These are phyloP conservation scores for Oxytropis ochrocephala DNA, from an alignment of 306 rosid genomes.

Conservation along the genomic window DNA sequence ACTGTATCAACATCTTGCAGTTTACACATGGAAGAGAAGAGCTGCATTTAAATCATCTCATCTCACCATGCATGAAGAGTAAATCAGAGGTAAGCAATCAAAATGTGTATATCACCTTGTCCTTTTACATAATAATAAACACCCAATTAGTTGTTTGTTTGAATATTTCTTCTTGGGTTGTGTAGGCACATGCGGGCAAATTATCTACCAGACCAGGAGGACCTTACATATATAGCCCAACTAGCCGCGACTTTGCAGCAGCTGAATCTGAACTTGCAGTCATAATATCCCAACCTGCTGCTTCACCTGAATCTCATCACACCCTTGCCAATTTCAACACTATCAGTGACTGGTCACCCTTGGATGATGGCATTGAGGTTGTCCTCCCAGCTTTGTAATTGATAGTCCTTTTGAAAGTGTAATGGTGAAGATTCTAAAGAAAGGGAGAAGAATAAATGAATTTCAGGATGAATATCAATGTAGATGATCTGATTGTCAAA, in stretches of 20 bases:
- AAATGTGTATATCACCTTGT: background rate
- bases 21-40: slow-evolving; percentile 51
- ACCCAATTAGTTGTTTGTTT: background rate
- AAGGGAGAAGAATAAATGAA: too few relatives aligned
- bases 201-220: slow-evolving; percentile 19
- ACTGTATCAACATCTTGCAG: slow-evolving; percentile 39
- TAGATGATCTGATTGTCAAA: too few relatives aligned
- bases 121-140: background rate
- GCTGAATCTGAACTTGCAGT: slow-evolving; percentile 9
- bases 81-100: slow-evolving; percentile 57
- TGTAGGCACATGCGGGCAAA: slow-evolving; percentile 26
- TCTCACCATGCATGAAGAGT: slow-evolving; percentile 32
- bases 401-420: too few relatives aligned
- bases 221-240: slow-evolving; percentile 12
- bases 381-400: too few relatives aligned
- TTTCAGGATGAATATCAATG: too few relatives aligned
- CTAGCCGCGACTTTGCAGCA: slow-evolving; percentile 8
- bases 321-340: background rate
- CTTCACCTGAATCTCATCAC: slow-evolving; percentile 9
- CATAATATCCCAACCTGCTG: slow-evolving; percentile 14
- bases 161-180: slow-evolving; percentile 14
- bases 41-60: slow-evolving; percentile 28
- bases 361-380: slow-evolving; percentile 56
- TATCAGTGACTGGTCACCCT: slow-evolving; percentile 54
- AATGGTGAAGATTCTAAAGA: too few relatives aligned